Conservation (phyloP, 2,329 filamentous ascomycete species). For the Calonectria hongkongensis region DNA sequence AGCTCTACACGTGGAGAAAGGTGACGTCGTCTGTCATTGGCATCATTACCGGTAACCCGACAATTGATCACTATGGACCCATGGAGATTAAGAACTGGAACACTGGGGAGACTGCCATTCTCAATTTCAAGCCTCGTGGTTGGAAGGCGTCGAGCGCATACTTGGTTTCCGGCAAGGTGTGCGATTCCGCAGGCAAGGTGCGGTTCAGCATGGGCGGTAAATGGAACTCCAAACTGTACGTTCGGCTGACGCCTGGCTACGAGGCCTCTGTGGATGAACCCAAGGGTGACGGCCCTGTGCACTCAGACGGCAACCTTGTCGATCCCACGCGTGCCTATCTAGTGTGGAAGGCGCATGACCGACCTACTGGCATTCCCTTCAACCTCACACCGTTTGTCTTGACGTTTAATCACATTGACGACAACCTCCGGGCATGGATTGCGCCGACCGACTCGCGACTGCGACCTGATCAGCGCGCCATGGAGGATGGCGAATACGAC, state of each 20-base stretch:
- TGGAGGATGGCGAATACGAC: slow-evolving; percentile 99
- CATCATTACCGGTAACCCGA: slow-evolving; percentile 97
- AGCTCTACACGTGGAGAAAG: slow-evolving; percentile 99
- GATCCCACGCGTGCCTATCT: slow-evolving; percentile 87
- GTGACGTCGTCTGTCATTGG: slow-evolving; percentile 98
- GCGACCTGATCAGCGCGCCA: slow-evolving; percentile 94
- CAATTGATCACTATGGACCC: slow-evolving; percentile 96
- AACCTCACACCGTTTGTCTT: slow-evolving; percentile 97
- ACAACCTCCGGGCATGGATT: slow-evolving; percentile 84
- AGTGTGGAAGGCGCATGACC: slow-evolving; percentile 91
- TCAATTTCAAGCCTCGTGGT: slow-evolving; percentile 96
- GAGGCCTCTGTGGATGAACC: slow-evolving; percentile 82
- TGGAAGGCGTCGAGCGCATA: slow-evolving; percentile 97
- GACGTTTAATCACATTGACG: slow-evolving; percentile 93
- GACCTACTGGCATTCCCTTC: slow-evolving; percentile 92
- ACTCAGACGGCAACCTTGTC: slow-evolving; percentile 73
- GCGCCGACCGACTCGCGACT: slow-evolving; percentile 96
- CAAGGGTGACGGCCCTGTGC: slow-evolving; percentile 61
- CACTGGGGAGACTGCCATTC: slow-evolving; percentile 89
- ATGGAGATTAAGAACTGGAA: slow-evolving; percentile 99
- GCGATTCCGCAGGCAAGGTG: slow-evolving; percentile 86
- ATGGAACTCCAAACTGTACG: slow-evolving; percentile 99
- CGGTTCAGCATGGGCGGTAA: slow-evolving; percentile 93
- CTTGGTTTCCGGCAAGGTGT: slow-evolving; percentile 89
- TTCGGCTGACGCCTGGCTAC: slow-evolving; percentile 92